Conservation (phyloP, 2,329 filamentous ascomycete species). For the Mycocentrospora acerina region DNA sequence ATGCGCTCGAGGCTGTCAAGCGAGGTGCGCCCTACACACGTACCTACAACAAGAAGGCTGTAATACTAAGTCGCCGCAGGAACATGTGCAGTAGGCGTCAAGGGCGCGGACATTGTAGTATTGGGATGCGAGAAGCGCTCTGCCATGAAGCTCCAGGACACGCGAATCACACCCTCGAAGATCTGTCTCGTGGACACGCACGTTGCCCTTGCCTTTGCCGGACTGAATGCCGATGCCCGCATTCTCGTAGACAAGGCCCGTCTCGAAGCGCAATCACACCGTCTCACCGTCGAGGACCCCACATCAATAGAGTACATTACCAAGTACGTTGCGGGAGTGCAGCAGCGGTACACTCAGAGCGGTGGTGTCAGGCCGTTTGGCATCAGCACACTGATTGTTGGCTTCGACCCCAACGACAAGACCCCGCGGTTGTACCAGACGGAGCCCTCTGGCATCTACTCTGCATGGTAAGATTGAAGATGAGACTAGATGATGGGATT, state of each 20-base stretch:
- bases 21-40: slow-evolving; percentile 64
- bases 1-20: slow-evolving; percentile 98
- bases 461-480: slow-evolving; percentile 75
- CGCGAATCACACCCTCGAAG: slow-evolving; percentile 97
- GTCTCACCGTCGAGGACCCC: slow-evolving; percentile 94
- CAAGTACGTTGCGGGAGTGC: slow-evolving; percentile 96
- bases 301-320: slow-evolving; percentile 99
- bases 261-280: slow-evolving; percentile 95
- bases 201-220: slow-evolving; percentile 95
- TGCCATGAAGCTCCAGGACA: slow-evolving; percentile 99
- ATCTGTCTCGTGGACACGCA: slow-evolving; percentile 95
- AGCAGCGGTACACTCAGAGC: slow-evolving; percentile 98
- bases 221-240: slow-evolving; percentile 94
- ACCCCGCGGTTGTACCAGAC: slow-evolving; percentile 94
- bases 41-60: not conserved
- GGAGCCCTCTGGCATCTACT: slow-evolving; percentile 99
- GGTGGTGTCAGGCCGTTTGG: slow-evolving; percentile 98
- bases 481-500: not conserved
- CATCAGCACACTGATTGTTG: slow-evolving; percentile 95
- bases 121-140: slow-evolving; percentile 98
- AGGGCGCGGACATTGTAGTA: slow-evolving; percentile 91
- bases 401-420: slow-evolving; percentile 93
- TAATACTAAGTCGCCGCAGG: slow-evolving; percentile 54
- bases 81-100: slow-evolving; percentile 97
- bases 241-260: slow-evolving; percentile 98